These are phyloP conservation scores for Pleurotus giganteus DNA, from an alignment of 768 basidiomycete genomes.

Conservation along the genomic window DNA sequence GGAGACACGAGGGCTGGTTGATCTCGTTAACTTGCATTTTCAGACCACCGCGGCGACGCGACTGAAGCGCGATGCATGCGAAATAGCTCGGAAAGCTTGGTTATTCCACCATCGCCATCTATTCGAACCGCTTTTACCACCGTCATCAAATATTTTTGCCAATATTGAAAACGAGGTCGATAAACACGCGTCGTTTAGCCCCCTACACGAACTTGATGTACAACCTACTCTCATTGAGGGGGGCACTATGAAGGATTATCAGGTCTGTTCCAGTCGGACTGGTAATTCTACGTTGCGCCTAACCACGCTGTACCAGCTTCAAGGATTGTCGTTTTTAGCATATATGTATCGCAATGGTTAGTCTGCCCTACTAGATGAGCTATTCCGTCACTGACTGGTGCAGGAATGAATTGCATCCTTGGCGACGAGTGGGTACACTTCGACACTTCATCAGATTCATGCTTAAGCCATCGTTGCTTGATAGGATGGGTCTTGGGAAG, in stretches of 20 bases:
- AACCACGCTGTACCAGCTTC: conserved; percentile 33
- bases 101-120: conserved; percentile 40
- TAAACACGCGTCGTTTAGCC: conserved; percentile 24
- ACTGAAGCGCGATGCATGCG: conserved; percentile 33
- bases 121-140: conserved; percentile 46
- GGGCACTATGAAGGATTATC: conserved; percentile 72
- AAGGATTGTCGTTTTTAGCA: conserved; percentile 64
- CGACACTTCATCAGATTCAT: background rate
- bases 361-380: conserved; percentile 7
- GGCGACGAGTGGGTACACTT: conserved; percentile 55
- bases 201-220: conserved; percentile 35
- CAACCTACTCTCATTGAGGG: conserved; percentile 52
- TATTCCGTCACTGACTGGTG: background rate
- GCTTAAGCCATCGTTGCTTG: background rate
- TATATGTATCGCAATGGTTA: conserved; percentile 67
- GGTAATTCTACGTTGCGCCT: background rate
- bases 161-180: conserved; percentile 28
- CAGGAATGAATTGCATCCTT: conserved; percentile 68
- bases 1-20: background rate
- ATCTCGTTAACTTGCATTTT: background rate
- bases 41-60: conserved; percentile 42
- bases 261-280: conserved; percentile 34
- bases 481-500: conserved; percentile 64
- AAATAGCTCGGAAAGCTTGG: conserved; percentile 45
- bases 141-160: conserved; percentile 34